phyloP scores from a whole-genome alignment of 2,329 filamentous ascomycete species.

The Mollisiaceae sp. region DNA sequence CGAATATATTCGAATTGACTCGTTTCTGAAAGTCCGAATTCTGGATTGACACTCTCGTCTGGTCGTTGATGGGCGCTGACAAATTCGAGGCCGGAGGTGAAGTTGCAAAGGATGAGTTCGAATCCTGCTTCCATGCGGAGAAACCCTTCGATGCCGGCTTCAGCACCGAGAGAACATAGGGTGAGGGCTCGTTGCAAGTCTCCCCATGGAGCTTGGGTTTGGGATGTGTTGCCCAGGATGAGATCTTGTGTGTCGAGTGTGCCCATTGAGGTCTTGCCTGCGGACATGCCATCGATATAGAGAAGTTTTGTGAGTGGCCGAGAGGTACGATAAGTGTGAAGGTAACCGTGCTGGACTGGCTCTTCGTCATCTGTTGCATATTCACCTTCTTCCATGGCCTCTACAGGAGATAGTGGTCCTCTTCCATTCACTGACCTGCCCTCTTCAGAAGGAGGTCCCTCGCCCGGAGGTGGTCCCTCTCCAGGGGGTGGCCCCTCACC shows the following conservation, averaged over 20 bases:
- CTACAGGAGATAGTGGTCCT: slow-evolving; percentile 16
- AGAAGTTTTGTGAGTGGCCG: slow-evolving; percentile 63
- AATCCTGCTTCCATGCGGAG: slow-evolving; percentile 73
- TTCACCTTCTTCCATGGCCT: neutral
- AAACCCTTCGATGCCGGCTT: slow-evolving; percentile 67
- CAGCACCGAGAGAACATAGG: slow-evolving; percentile 59
- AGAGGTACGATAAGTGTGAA: slow-evolving; percentile 69
- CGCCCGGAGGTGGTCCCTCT: slow-evolving; percentile 15
- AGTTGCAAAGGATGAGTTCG: slow-evolving; percentile 72
- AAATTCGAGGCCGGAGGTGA: slow-evolving; percentile 46
- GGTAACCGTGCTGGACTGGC: slow-evolving; percentile 53
- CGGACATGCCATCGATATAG: slow-evolving; percentile 74
- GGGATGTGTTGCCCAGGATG: slow-evolving; percentile 49
- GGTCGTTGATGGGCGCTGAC: slow-evolving; percentile 22
- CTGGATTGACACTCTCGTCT: neutral
- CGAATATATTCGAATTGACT: slow-evolving; percentile 44
- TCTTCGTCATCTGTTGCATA: slow-evolving; percentile 2
- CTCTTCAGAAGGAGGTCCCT: slow-evolving; percentile 14
- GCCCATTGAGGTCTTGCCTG: slow-evolving; percentile 67
- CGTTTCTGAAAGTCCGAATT: slow-evolving; percentile 4
- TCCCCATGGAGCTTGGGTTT: slow-evolving; percentile 39
- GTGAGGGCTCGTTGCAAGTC: slow-evolving; percentile 58
- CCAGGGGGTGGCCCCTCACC: slow-evolving; percentile 15
- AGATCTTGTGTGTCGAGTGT: slow-evolving; percentile 72
- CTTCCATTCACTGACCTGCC: neutral